A percentile compares a stretch with the other conserved stretches of the same genome.
phyloP scores from a whole-genome alignment of 2,329 filamentous ascomycete species.

The Phyllosticta citriasiana region DNA sequence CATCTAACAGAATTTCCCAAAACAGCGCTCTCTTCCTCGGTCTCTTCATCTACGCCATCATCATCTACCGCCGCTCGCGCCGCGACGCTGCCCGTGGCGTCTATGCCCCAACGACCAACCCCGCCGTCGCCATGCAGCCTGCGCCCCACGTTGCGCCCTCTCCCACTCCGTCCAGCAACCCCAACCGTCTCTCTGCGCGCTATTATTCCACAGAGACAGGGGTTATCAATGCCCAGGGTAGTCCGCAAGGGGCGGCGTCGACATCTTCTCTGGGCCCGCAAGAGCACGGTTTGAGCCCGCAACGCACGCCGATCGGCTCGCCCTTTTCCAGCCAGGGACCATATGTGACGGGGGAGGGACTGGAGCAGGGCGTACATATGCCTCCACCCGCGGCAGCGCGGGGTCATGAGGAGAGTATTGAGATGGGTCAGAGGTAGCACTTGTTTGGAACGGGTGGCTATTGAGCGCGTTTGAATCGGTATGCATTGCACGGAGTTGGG shows the following conservation, averaged over 20 bases:
- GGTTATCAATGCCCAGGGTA: not conserved
- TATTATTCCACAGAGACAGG: not conserved
- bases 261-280: not conserved
- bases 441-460: too few species aligned
- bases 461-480: not conserved
- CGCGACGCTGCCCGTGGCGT: not conserved
- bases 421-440: not conserved
- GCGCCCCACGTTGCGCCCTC: not conserved
- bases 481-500: not conserved
- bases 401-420: not conserved
- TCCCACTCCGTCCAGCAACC: not conserved
- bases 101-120: not conserved
- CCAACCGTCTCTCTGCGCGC: not conserved
- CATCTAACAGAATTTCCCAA: not conserved
- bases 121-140: not conserved
- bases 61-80: not conserved
- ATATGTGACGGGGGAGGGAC: not conserved
- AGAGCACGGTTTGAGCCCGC: not conserved
- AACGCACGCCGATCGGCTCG: not conserved
- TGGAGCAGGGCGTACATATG: not conserved
- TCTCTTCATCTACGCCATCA: slow-evolving; percentile 6
- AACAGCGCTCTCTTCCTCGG: slow-evolving; percentile 4
- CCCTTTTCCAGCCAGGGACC: not conserved
- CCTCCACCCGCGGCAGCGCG: not conserved
- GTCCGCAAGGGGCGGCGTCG: too few species aligned